phyloP scores from a whole-genome alignment of 768 basidiomycete species.

The Tephrocybe rancida region DNA sequence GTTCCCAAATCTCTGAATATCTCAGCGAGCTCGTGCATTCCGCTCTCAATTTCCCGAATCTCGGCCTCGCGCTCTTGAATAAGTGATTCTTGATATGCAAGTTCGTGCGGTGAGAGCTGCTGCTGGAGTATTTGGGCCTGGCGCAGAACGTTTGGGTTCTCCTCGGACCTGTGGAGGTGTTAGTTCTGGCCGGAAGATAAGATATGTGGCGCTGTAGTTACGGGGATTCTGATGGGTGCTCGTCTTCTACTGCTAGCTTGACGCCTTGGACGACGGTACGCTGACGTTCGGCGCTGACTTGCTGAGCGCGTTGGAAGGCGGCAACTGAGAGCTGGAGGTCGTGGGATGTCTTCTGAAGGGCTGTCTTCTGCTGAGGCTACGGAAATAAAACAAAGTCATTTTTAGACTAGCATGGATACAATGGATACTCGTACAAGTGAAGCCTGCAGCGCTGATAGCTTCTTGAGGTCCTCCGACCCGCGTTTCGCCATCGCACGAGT shows the following conservation, averaged over 20 bases:
- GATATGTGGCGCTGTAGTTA: conserved; percentile 17
- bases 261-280: conserved; percentile 87
- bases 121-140: conserved; percentile 71
- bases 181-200: conserved; percentile 1
- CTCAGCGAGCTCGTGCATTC: conserved; percentile 94
- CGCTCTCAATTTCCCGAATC: conserved; percentile 94
- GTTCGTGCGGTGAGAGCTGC: conserved; percentile 86
- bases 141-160: conserved; percentile 56
- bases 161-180: conserved; percentile 27
- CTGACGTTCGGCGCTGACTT: conserved; percentile 88
- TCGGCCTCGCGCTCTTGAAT: conserved; percentile 94
- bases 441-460: conserved; percentile 69
- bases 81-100: conserved; percentile 94
- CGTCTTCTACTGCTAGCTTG: conserved; percentile 82
- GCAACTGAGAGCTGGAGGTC: conserved; percentile 90
- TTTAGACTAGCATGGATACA: background rate
- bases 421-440: conserved; percentile 48
- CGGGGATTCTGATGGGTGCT: conserved; percentile 37
- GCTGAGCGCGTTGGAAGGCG: conserved; percentile 91
- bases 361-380: conserved; percentile 80
- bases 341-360: conserved; percentile 89
- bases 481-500: conserved; percentile 95
- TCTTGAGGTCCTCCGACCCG: conserved; percentile 92
- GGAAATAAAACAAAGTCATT: conserved; percentile 1
- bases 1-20: conserved; percentile 97